phyloP scores from a whole-genome alignment of 2,329 filamentous ascomycete genomes.

The Diplocarpon rosae region DNA sequence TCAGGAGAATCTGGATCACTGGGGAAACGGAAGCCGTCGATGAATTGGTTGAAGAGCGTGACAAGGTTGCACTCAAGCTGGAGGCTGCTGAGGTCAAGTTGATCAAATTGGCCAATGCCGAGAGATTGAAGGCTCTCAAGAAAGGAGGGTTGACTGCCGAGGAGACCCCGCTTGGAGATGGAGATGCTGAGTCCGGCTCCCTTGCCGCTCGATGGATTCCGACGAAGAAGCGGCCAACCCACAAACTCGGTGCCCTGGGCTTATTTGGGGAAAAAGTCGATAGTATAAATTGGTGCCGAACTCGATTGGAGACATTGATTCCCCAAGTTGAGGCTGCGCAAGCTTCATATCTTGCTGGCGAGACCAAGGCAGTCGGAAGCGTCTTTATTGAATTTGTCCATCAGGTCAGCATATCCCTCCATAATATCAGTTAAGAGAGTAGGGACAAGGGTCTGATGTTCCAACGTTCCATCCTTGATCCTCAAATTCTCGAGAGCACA shows the following conservation, averaged over 20 bases:
- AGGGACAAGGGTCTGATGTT: too few species aligned
- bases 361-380: constrained; percentile 47
- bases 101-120: constrained; percentile 66
- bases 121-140: constrained; percentile 56
- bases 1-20: constrained; percentile 76
- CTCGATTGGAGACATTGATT: constrained; percentile 64
- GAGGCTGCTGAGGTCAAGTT: constrained; percentile 82
- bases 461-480: too few species aligned
- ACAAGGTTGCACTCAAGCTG: constrained; percentile 68
- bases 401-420: constrained; percentile 32
- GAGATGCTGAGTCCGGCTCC: constrained; percentile 56
- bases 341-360: constrained; percentile 51
- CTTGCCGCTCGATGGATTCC: constrained; percentile 67
- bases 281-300: constrained; percentile 81
- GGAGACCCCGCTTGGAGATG: constrained; percentile 35
- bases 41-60: constrained; percentile 69
- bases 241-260: constrained; percentile 57
- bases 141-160: constrained; percentile 36
- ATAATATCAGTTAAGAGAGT: too few species aligned
- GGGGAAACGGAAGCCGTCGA: constrained; percentile 68
- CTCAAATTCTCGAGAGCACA: too few species aligned
- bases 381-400: constrained; percentile 86
- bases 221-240: constrained; percentile 63
- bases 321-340: constrained; percentile 61
- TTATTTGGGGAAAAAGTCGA: constrained; percentile 82